phyloP scores from a whole-genome alignment of 306 rosid species.

The Oemleria cerasiformis region DNA sequence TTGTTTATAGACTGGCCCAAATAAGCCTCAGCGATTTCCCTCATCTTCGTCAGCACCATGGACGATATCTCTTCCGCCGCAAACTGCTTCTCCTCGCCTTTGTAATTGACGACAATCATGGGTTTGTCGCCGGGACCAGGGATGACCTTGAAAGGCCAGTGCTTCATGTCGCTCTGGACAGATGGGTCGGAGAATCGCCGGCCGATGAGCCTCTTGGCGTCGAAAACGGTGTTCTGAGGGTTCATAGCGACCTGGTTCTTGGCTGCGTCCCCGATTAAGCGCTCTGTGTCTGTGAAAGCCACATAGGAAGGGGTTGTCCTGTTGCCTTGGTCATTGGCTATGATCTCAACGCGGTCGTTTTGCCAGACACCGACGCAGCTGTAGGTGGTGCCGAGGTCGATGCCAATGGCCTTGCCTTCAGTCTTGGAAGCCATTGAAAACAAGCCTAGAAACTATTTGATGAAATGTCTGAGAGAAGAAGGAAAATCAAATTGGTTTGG shows the following conservation, averaged over 20 bases:
- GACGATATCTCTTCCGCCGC: conserved; percentile 46
- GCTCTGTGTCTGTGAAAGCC: conserved; percentile 47
- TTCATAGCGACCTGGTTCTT: conserved; percentile 60
- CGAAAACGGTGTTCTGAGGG: conserved; percentile 48
- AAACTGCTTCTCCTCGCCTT: conserved; percentile 46
- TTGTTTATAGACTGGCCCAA: conserved; percentile 2
- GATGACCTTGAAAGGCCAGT: conserved; percentile 44
- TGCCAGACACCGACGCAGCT: conserved; percentile 57
- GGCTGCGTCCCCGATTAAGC: conserved; percentile 31
- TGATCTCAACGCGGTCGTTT: conserved; percentile 53
- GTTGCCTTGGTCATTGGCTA: conserved; percentile 53
- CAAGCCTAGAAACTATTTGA: not conserved
- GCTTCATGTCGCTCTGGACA: conserved; percentile 39
- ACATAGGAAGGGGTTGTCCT: conserved; percentile 52
- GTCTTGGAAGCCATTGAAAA: conserved; percentile 37
- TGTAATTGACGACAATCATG: conserved; percentile 41
- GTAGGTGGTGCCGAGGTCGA: conserved; percentile 55
- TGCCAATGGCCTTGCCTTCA: conserved; percentile 42
- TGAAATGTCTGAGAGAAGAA: not conserved
- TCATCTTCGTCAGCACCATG: conserved; percentile 42
- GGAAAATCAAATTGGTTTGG: not conserved
- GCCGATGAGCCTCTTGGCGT: conserved; percentile 43
- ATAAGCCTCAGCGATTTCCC: conserved; percentile 45
- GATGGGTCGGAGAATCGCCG: conserved; percentile 38
- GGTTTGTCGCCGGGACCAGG: conserved; percentile 45